phyloP scores from a whole-genome alignment of 495 filamentous ascomycete genomes.

The Aspergillus avenaceus region DNA sequence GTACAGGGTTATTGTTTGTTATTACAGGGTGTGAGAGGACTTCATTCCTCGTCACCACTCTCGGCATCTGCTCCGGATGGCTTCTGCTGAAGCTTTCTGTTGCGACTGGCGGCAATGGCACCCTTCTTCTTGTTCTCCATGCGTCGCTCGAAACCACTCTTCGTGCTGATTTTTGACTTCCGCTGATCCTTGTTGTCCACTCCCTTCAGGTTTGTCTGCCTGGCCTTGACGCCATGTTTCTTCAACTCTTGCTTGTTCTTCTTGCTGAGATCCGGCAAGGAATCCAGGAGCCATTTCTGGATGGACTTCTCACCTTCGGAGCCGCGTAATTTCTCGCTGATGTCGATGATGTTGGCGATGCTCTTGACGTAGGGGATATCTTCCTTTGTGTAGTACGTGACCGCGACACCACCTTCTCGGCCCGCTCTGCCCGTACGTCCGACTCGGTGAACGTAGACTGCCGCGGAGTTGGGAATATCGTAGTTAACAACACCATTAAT shows the following conservation, averaged over 20 bases:
- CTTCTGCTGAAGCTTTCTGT: conserved; percentile 45
- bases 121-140: conserved; percentile 72
- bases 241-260: conserved; percentile 78
- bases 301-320: conserved; percentile 48
- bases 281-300: conserved; percentile 85
- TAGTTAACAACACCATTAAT: conserved; percentile 96
- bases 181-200: conserved; percentile 37
- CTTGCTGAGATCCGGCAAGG: conserved; percentile 77
- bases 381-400: conserved; percentile 93
- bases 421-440: conserved; percentile 89
- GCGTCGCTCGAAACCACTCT: conserved; percentile 82
- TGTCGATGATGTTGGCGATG: conserved; percentile 86
- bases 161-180: conserved; percentile 74
- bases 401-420: conserved; percentile 80
- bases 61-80: conserved; percentile 28
- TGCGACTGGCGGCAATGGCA: conserved; percentile 68
- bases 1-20: conserved; percentile 6
- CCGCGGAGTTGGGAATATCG: conserved; percentile 84
- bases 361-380: conserved; percentile 87
- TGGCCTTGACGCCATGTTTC: conserved; percentile 73
- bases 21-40: not conserved
- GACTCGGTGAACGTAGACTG: conserved; percentile 88
- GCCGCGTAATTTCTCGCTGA: conserved; percentile 62
- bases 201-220: conserved; percentile 46
- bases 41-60: conserved; percentile 45